These are phyloP conservation scores for Boechera stricta DNA, from an alignment of 345 rosid species.

Conservation along the genomic window DNA sequence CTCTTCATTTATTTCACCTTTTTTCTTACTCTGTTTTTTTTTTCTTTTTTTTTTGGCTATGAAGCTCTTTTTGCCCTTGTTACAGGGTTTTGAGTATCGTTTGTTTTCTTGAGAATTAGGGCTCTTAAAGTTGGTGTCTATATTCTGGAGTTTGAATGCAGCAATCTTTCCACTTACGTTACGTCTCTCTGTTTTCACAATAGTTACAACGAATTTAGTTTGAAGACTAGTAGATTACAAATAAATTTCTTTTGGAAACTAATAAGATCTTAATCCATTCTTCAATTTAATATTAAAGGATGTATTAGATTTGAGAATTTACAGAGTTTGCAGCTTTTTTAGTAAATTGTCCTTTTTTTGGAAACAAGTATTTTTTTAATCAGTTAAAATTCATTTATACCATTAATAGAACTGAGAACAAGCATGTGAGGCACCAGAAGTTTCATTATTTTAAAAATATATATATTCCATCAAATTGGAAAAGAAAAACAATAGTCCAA, in stretches of 20 bases:
- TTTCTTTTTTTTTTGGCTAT: not conserved
- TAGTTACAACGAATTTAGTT: not conserved
- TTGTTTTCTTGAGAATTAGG: constrained; percentile 2
- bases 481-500: constrained; percentile 32
- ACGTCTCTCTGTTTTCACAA: not conserved
- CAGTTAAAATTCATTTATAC: not conserved
- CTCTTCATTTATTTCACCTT: not conserved
- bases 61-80: constrained; percentile 38
- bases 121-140: not conserved
- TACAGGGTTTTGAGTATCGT: constrained; percentile 27
- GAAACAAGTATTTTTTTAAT: not conserved
- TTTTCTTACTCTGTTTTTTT: not conserved
- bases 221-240: not conserved
- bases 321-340: constrained; percentile 24
- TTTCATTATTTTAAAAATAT: not conserved
- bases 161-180: not conserved
- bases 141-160: constrained; percentile 5
- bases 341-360: constrained; percentile 15
- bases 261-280: too few species aligned
- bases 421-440: constrained; percentile 17
- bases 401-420: constrained; percentile 18
- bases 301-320: constrained; percentile 24
- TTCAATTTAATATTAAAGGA: too few species aligned
- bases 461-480: not conserved
- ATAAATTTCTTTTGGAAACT: not conserved